Evolutionary conservation across 768 basidiomycete species (phyloP), one percentile per base, ranked within the genome.

Genomic region (Hemileccinum impolitum): DNA sequence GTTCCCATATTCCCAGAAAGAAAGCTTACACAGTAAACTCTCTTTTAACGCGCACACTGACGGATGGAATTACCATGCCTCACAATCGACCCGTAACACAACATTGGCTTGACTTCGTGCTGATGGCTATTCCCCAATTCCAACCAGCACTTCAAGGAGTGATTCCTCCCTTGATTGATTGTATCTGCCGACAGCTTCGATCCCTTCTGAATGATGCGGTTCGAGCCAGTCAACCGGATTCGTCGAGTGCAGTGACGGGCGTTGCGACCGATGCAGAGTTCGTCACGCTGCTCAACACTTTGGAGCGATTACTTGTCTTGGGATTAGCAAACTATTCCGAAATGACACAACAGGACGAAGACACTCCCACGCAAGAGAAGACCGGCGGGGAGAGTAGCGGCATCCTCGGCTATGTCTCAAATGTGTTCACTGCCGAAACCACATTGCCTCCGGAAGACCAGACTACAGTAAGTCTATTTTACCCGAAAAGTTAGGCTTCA

Each of bases 61-160:
- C 87, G 15, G 90, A 95, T 61, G 95, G 90, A 3, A 81, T 98
- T 40, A 72, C 84, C 11, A 65, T 73, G 5, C 70, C 75, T 10
- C 68, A 77, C 26, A 96, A 95, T 68, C 81, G 85, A 25, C 77
- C 91, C 1, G 78, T 95, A 21, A 66, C 95, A 26, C 94, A 96
- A 60, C 91, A 96, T 58, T 98, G 95, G 95, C 75, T 98, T 23
- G 95, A 98, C 64, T 98, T 99, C 64, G 77, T 97, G 51, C 77
- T 95, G 46, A 90, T 90, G 84, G 90, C 92, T 1, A 71, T 94
- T 15, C 85, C 91, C 4, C 90, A 92, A 57, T 90, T 93, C 61
- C 86, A 87, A 50, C 83, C 84, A 17, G 72, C 80, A 2, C 71
- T 90, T 1, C 81, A 85, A 44, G 72, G 77, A 10, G 76, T 85